These are phyloP conservation scores for Stemphylium vesicarium DNA, from an alignment of 2,329 filamentous ascomycete genomes.

Conservation along the genomic window DNA sequence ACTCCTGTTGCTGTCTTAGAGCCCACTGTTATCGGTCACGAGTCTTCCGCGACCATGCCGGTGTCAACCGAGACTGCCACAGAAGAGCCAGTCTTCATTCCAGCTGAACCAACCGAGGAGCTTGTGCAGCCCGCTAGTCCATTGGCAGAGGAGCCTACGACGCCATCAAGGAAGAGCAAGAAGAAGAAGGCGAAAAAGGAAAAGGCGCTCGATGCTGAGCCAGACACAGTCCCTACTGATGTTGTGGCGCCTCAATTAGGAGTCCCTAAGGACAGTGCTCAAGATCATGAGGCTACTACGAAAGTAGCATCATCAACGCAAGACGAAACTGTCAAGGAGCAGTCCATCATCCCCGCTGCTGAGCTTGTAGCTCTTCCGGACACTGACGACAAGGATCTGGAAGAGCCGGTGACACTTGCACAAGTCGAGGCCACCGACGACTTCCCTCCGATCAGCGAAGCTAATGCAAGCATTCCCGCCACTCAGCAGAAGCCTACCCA, in stretches of 20 bases:
- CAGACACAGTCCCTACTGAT: slow-evolving; percentile 13
- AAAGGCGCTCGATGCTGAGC: slow-evolving; percentile 17
- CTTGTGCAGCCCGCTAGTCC: slow-evolving; percentile 1
- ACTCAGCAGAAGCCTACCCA: slow-evolving; percentile 11
- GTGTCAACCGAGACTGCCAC: not conserved
- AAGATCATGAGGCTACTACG: not conserved
- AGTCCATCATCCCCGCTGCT: not conserved
- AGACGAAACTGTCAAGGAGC: not conserved
- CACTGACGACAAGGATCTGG: slow-evolving; percentile 4
- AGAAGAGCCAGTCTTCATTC: not conserved
- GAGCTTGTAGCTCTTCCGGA: slow-evolving; percentile 10
- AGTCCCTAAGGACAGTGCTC: not conserved
- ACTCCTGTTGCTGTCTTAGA: not conserved
- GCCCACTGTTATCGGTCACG: not conserved
- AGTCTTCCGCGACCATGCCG: not conserved
- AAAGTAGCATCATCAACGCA: slow-evolving; percentile 1
- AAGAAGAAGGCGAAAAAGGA: slow-evolving; percentile 46
- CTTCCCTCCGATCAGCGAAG: not conserved
- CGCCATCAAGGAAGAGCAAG: slow-evolving; percentile 51
- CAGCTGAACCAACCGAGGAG: slow-evolving; percentile 9
- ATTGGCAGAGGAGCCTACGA: slow-evolving; percentile 13
- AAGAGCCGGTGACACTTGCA: not conserved
- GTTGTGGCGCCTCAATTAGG: slow-evolving; percentile 1
- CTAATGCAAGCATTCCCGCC: not conserved
- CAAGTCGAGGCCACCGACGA: not conserved